Evolutionary conservation across 2,329 filamentous ascomycete genomes (phyloP).

Genomic region (Penicillium capsulatum): DNA sequence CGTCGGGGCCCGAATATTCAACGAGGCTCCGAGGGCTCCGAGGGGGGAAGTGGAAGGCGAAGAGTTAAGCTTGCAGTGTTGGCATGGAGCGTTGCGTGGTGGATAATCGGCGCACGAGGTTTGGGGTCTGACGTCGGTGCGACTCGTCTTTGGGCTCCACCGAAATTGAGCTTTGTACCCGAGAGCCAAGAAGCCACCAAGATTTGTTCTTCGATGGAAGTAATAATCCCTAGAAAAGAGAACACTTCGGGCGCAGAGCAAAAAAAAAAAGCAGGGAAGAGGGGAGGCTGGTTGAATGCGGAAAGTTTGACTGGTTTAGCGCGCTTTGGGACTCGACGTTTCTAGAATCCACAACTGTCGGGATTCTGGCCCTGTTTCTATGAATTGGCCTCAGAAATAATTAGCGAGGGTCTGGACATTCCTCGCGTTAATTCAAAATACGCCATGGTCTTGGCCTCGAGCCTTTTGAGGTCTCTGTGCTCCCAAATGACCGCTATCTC

Average conservation of each 20-base stretch:
- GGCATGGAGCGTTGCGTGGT: constrained; percentile 15
- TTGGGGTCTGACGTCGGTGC: constrained; percentile 8
- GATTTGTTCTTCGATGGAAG: too few relatives aligned
- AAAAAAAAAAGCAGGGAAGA: constrained; percentile 1
- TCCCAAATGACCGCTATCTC: too few relatives aligned
- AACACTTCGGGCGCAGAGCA: neutral
- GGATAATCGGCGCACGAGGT: constrained; percentile 13
- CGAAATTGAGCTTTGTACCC: neutral
- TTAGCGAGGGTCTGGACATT: neutral
- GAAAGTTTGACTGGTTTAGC: constrained; percentile 14
- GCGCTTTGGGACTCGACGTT: constrained; percentile 16
- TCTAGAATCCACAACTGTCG: constrained; percentile 14
- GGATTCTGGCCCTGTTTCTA: too few relatives aligned
- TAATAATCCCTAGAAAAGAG: constrained; percentile 1
- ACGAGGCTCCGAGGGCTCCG: constrained; percentile 1
- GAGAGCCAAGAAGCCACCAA: too few relatives aligned
- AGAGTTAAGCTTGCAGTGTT: constrained; percentile 6
- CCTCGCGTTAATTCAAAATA: neutral
- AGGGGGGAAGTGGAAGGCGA: constrained; percentile 2
- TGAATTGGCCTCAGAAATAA: neutral
- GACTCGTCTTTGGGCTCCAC: constrained; percentile 6
- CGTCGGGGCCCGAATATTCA: constrained; percentile 1
- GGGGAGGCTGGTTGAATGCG: constrained; percentile 11
- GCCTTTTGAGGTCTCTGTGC: too few relatives aligned
- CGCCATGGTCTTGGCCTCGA: too few relatives aligned